A percentile compares a stretch with the other conserved stretches of the same genome.
phyloP scores from a whole-genome alignment of 2,329 filamentous ascomycete species.

The Sporothrix pallida region DNA sequence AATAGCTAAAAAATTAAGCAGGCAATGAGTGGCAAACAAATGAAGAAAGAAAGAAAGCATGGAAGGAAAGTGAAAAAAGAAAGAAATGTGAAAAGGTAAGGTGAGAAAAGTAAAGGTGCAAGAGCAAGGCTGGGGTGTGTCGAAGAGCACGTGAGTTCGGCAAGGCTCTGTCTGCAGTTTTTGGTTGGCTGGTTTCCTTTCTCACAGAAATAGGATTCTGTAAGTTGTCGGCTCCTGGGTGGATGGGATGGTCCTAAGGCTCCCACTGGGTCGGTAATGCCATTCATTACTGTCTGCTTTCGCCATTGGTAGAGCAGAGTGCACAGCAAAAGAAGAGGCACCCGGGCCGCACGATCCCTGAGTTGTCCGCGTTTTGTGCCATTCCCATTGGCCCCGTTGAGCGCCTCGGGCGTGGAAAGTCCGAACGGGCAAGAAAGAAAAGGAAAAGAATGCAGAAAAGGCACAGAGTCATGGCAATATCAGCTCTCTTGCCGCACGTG shows the following conservation, averaged over 20 bases:
- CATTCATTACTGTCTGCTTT: neutral
- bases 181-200: conserved; percentile 9
- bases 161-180: conserved; percentile 7
- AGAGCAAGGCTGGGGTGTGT: neutral
- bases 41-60: neutral
- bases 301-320: neutral
- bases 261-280: neutral
- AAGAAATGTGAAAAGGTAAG: neutral
- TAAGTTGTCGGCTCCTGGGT: neutral
- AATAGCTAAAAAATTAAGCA: neutral
- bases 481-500: neutral
- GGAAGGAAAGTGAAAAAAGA: neutral
- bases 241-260: neutral
- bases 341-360: no score
- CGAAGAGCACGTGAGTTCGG: neutral
- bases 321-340: neutral
- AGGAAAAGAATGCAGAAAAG: neutral
- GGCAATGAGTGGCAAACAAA: conserved; percentile 22
- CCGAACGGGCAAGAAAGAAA: neutral
- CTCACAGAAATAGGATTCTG: neutral
- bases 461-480: neutral
- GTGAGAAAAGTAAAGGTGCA: neutral
- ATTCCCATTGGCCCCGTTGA: neutral
- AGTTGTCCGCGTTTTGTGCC: neutral
- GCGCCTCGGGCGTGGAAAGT: neutral